Conservation (phyloP, 345 rosid genomes). For the Kandelia obovata region DNA sequence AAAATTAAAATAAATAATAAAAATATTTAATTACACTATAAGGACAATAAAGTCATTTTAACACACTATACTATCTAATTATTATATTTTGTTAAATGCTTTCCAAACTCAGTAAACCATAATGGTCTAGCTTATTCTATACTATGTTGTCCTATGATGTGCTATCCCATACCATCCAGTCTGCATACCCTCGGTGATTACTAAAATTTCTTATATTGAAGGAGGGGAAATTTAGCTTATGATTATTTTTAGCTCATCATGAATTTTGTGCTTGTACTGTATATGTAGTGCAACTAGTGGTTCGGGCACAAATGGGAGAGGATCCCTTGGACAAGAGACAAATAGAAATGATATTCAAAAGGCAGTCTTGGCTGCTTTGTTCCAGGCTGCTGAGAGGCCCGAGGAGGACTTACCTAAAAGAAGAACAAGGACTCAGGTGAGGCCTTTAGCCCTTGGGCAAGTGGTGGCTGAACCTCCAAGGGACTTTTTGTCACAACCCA, state of each 20-base stretch:
- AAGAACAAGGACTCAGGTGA: constrained; percentile 21
- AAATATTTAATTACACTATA: too few species aligned
- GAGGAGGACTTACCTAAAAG: constrained; percentile 29
- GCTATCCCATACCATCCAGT: too few species aligned
- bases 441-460: constrained; percentile 31
- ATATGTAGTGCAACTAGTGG: constrained; percentile 8
- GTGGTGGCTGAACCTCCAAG: constrained; percentile 32
- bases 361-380: constrained; percentile 48
- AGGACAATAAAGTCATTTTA: too few species aligned
- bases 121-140: too few species aligned
- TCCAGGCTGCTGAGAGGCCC: constrained; percentile 32
- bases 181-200: background rate
- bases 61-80: too few species aligned
- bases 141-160: too few species aligned
- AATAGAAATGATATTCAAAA: constrained; percentile 37
- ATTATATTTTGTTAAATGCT: too few species aligned
- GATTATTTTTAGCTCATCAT: constrained; percentile 2
- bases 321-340: constrained; percentile 16
- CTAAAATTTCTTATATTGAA: constrained; percentile 11
- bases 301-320: constrained; percentile 22
- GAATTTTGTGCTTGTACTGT: background rate
- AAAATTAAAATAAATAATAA: too few species aligned
- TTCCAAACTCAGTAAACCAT: too few species aligned
- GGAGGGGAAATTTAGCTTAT: background rate
- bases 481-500: constrained; percentile 26